These are phyloP conservation scores for Xylaria sp. DNA, from an alignment of 2,329 filamentous ascomycete genomes.

Conservation along the genomic window DNA sequence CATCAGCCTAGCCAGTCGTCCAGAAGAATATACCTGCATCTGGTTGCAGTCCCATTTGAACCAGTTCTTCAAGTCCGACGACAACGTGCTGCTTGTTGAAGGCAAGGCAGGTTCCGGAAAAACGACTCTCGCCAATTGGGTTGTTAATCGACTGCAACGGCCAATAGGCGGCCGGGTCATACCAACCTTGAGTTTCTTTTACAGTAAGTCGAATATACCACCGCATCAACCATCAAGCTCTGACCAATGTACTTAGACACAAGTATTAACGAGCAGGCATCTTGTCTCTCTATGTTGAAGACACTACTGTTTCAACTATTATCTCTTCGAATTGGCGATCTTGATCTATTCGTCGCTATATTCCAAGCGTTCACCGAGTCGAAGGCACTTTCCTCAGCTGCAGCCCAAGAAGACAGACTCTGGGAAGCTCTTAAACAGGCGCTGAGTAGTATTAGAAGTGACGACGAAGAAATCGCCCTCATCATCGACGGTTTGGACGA, in stretches of 20 bases:
- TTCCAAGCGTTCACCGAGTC: slow-evolving; percentile 21
- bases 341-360: slow-evolving; percentile 23
- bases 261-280: slow-evolving; percentile 17
- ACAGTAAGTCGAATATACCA: slow-evolving; percentile 9
- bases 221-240: not conserved
- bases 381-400: slow-evolving; percentile 5
- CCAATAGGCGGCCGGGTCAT: slow-evolving; percentile 22
- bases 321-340: slow-evolving; percentile 21
- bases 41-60: slow-evolving; percentile 28
- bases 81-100: slow-evolving; percentile 21
- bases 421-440: slow-evolving; percentile 25
- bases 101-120: slow-evolving; percentile 25
- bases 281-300: slow-evolving; percentile 23
- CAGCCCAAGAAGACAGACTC: slow-evolving; percentile 19
- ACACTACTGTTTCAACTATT: slow-evolving; percentile 27
- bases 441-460: slow-evolving; percentile 16
- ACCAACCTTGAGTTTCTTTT: slow-evolving; percentile 26
- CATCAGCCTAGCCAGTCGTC: slow-evolving; percentile 24
- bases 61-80: slow-evolving; percentile 29
- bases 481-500: slow-evolving; percentile 26
- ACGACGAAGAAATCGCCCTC: slow-evolving; percentile 23
- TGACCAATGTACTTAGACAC: slow-evolving; percentile 4
- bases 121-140: slow-evolving; percentile 28
- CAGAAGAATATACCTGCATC: slow-evolving; percentile 26
- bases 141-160: slow-evolving; percentile 22